phyloP scores from a whole-genome alignment of 164 flowering plant species.

The Paratinospora sagittata region DNA sequence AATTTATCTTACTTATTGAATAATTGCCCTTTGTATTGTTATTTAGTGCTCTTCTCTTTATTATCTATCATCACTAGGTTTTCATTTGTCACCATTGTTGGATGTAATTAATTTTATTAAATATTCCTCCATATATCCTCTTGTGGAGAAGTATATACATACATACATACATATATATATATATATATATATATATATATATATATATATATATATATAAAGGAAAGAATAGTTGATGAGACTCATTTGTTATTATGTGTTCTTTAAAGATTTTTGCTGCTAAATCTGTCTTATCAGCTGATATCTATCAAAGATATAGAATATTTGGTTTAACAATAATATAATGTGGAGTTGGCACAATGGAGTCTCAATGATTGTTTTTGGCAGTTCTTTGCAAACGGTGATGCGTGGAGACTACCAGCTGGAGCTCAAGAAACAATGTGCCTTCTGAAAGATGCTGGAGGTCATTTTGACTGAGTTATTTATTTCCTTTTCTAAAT shows the following conservation, averaged over 20 bases:
- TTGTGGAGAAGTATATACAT: too few species aligned
- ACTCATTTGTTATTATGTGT: too few species aligned
- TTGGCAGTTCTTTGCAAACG: constrained; percentile 73
- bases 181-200: too few species aligned
- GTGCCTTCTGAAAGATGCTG: constrained; percentile 54
- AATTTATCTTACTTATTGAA: background rate
- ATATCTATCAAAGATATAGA: too few species aligned
- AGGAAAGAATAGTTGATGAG: too few species aligned
- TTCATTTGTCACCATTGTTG: background rate
- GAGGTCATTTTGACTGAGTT: constrained; percentile 54
- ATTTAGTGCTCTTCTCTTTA: background rate
- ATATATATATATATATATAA: too few species aligned
- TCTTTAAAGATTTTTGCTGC: too few species aligned
- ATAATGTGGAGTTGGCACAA: constrained; percentile 2
- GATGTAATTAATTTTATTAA: background rate
- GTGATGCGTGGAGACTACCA: constrained; percentile 86
- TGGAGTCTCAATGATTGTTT: constrained; percentile 18
- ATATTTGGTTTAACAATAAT: too few species aligned
- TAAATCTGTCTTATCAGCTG: too few species aligned
- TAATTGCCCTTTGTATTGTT: background rate
- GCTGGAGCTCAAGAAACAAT: constrained; percentile 61
- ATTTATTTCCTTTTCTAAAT: constrained; percentile 15
- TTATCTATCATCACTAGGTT: background rate
- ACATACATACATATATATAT: too few species aligned
- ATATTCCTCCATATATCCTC: too few species aligned